Conservation (phyloP, 371 early-diverging fungal species). For the Mucor mucedo region DNA sequence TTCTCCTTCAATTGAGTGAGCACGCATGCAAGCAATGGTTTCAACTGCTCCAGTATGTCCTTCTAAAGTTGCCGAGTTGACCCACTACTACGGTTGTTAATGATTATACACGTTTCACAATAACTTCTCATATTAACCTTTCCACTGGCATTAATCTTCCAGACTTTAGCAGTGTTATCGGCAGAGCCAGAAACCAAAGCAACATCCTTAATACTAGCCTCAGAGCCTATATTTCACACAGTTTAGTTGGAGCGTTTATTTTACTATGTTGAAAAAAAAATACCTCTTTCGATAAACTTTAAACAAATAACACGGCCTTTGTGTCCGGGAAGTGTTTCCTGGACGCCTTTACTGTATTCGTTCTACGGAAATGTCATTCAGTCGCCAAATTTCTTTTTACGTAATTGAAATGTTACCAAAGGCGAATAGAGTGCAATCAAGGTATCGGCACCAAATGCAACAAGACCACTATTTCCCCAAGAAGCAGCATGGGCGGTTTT, state of each 20-base stretch:
- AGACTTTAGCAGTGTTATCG: slow-evolving; percentile 77
- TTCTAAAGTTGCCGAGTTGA: slow-evolving; percentile 68
- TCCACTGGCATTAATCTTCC: slow-evolving; percentile 57
- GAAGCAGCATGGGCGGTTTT: slow-evolving; percentile 64
- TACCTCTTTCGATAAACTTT: slow-evolving; percentile 70
- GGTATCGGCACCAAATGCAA: slow-evolving; percentile 79
- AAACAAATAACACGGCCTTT: slow-evolving; percentile 82
- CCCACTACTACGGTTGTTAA: slow-evolving; percentile 47
- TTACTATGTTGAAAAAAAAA: neutral
- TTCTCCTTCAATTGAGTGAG: slow-evolving; percentile 39
- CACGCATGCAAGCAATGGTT: slow-evolving; percentile 66
- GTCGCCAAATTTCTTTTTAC: neutral
- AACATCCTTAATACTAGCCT: slow-evolving; percentile 57
- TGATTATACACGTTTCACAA: neutral
- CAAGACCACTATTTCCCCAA: slow-evolving; percentile 67
- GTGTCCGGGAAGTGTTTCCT: slow-evolving; percentile 79
- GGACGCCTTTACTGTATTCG: slow-evolving; percentile 55
- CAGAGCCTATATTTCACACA: slow-evolving; percentile 40
- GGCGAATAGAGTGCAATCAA: slow-evolving; percentile 79
- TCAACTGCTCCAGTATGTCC: slow-evolving; percentile 78
- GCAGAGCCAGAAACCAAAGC: slow-evolving; percentile 85
- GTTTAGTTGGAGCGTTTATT: neutral
- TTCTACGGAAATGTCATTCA: slow-evolving; percentile 43
- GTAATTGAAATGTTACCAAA: slow-evolving; percentile 46
- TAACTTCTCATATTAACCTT: slow-evolving; percentile 18